Base-by-base conservation (phyloP, 768 basidiomycete genomes). In the Epithele typhae region DNA sequence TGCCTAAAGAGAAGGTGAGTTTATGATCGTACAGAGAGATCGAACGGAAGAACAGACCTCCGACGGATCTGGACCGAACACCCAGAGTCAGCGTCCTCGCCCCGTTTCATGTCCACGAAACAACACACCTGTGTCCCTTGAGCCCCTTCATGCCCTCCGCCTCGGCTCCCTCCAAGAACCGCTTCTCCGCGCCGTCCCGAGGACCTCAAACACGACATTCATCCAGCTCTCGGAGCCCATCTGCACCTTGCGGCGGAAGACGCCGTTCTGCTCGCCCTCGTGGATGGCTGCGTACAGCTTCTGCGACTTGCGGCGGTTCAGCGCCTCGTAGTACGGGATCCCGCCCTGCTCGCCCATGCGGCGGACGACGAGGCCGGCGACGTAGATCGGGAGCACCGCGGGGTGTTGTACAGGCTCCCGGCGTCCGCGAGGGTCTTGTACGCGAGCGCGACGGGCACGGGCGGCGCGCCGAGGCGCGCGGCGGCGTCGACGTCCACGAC, bases 351-450 rank as follows among this genome's bases (percentile, higher is more conserved):
- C 67, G 57, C 76, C 66, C 65, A 82, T 83, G 46, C 85, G 74
- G 62, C 78, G 72, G 52, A 98, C 73, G 37, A 98, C 93, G 43
- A 98, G 73, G 3, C 86, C 87, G 2, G 87, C 74, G 52, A 98
- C 81, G 68, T 98, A 99, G 54, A 99, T 84, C 43, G 92, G 65
- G 63, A 98, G 80, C 54, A 91, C 87, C 0, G 92, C 2, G 96
- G 96, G 2, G 96, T 99, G 72, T 98, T 96, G 64, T 90, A 85
- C 67, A 97, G 67, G 57, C 82, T 91, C 59, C 72, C 75, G 50
- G 75, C 75, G 53, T 91, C 82, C 35, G 85, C 83, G 43, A 90
- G 75, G 19, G 77, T 82, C 68, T 88, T 91, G 78, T 92, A 98
- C 38, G 87, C 74, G 54, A 94, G 71, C 51, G 81, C 81, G 21